A percentile compares a stretch with the other conserved stretches of the same genome.
These are phyloP conservation scores for Myxozyma kluyveri DNA, from an alignment of 805 yeast species.

Conservation along the genomic window DNA sequence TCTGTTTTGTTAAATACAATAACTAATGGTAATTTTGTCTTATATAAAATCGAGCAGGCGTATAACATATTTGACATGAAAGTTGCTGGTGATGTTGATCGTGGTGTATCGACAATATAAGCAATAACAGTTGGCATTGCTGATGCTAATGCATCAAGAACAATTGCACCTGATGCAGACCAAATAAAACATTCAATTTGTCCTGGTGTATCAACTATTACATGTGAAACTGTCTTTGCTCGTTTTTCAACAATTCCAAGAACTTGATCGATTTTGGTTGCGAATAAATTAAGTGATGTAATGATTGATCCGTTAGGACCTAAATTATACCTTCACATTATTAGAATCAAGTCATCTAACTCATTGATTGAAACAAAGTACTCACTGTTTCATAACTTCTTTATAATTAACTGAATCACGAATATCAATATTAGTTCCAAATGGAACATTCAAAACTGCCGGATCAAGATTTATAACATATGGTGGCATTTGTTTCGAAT, in stretches of 20 bases:
- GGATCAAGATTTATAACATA: constrained; percentile 95
- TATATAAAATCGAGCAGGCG: constrained; percentile 94
- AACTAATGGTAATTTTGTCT: constrained; percentile 94
- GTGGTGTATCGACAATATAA: constrained; percentile 93
- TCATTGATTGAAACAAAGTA: not conserved
- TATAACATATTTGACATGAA: constrained; percentile 97
- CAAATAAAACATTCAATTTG: constrained; percentile 98
- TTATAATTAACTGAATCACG: constrained; percentile 93
- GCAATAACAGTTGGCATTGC: constrained; percentile 95
- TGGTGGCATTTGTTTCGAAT: constrained; percentile 65
- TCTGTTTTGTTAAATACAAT: constrained; percentile 95
- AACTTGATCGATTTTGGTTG: constrained; percentile 96
- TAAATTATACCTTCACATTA: constrained; percentile 54
- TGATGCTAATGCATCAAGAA: constrained; percentile 94
- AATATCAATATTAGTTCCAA: constrained; percentile 90
- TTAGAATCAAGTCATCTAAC: not conserved
- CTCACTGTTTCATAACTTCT: constrained; percentile 85
- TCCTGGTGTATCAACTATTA: constrained; percentile 95
- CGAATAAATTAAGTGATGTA: constrained; percentile 83
- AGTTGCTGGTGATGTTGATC: constrained; percentile 91
- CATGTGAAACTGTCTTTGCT: constrained; percentile 46
- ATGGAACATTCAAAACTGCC: constrained; percentile 91
- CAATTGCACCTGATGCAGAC: constrained; percentile 90
- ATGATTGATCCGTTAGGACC: constrained; percentile 99
- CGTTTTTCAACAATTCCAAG: constrained; percentile 80